Base-by-base conservation (phyloP, 257 asterid genomes). In the Mentha longifolia region DNA sequence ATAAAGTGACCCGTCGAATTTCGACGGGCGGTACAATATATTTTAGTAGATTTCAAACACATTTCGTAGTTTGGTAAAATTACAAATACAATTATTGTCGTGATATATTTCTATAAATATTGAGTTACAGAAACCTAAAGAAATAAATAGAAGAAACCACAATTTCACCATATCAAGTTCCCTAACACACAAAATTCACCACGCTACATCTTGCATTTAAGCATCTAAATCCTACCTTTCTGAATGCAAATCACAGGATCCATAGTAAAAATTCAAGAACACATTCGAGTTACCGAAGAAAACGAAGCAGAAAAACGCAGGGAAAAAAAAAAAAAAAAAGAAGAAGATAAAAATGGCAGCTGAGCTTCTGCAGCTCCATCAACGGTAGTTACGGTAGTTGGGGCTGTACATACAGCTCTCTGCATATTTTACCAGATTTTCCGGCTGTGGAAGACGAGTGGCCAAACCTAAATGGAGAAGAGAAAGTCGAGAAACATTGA, bases 361-460 rank as follows among this genome's bases (percentile, higher is more conserved):
- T 2, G 7, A 22, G 25, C 33, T 10, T 42, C 17, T 42, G 73
- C 62, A 28, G 60, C 31, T 8, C 47, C 28, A 19, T 35, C 76
- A 95, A 31, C 97, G 96, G 76, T 87, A 95, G 85, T 81, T 86
- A 22, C 92, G 85, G 76, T 95, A 95, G 74, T 87, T 76, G 50
- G 99, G 99, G 89, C 97, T 85, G 90, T 92, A 95, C 99, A 95
- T 95, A 64, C 98, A 92, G 92, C 96, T 92, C 76, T 85, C 87
- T 1, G 99, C 99, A 47, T 89, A 85, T 16, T 78, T 79, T 3
- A 76, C 94, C 42, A 95, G 79, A 82, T 92, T 81, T 61, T 81
- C 87, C 0, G 98, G 98, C 68, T 84, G 83, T 0, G 99, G 99
- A 6, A 92, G 88, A 79, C 95, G 97, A 52, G 99, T 92, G 0